phyloP scores from a whole-genome alignment of 495 filamentous ascomycete species.

The Aspergillus nidulans region DNA sequence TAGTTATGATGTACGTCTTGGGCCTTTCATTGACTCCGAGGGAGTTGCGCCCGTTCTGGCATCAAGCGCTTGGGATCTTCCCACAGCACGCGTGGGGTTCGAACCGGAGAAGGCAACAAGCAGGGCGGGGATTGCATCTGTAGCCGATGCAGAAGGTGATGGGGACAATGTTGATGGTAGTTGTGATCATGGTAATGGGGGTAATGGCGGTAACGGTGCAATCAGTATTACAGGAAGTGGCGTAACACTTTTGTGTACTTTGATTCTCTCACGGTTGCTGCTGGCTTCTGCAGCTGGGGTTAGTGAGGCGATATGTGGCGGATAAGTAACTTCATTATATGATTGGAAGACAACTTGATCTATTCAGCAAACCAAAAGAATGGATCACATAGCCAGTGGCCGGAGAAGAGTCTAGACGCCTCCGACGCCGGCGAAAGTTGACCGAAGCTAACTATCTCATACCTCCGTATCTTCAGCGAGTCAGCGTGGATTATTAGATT shows the following conservation, averaged over 20 bases:
- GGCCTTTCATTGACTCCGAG: background rate
- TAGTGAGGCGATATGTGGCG: background rate
- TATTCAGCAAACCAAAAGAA: too few species aligned
- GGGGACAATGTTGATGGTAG: background rate
- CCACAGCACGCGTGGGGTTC: slow-evolving; percentile 21
- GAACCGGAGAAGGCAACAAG: slow-evolving; percentile 7
- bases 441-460: too few species aligned
- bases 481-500: too few species aligned
- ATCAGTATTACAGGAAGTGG: background rate
- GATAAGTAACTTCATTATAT: too few species aligned
- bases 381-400: too few species aligned
- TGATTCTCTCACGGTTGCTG: background rate
- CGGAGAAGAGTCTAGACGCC: too few species aligned
- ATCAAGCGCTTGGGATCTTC: slow-evolving; percentile 11
- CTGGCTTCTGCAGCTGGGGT: slow-evolving; percentile 2
- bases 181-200: too few species aligned
- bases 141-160: background rate
- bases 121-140: background rate
- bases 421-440: too few species aligned
- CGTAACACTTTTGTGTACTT: background rate
- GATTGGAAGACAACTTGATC: too few species aligned
- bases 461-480: too few species aligned
- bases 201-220: slow-evolving; percentile 1
- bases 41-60: background rate
- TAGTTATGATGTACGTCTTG: slow-evolving; percentile 10